Conservation (phyloP, 306 rosid genomes). For the Vachellia pachyceras region DNA sequence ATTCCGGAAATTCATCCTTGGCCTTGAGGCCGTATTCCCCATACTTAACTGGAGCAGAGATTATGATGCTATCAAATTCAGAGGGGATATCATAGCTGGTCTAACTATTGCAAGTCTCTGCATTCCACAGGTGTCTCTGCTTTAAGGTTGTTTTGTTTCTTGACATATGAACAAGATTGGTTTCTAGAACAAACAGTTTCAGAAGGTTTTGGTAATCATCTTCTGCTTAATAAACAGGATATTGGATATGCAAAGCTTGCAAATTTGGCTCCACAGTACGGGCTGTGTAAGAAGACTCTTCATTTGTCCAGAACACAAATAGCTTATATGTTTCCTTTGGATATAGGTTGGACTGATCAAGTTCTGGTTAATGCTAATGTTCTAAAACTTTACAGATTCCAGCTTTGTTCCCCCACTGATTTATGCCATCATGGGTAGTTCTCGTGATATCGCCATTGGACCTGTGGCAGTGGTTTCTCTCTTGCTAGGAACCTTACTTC, state of each 20-base stretch:
- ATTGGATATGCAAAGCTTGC: slow-evolving; percentile 96
- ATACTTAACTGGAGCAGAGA: slow-evolving; percentile 80
- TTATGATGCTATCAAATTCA: slow-evolving; percentile 64
- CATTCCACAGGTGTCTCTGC: slow-evolving; percentile 88
- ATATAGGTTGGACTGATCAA: slow-evolving; percentile 35
- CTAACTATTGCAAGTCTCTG: slow-evolving; percentile 97
- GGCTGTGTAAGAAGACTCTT: slow-evolving; percentile 75
- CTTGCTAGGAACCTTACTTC: slow-evolving; percentile 86
- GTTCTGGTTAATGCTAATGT: slow-evolving; percentile 25
- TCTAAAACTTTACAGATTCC: slow-evolving; percentile 62
- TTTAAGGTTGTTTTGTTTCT: slow-evolving; percentile 15
- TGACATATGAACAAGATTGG: not conserved
- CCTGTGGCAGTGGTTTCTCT: slow-evolving; percentile 98
- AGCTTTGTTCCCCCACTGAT: slow-evolving; percentile 94
- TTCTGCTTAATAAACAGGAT: slow-evolving; percentile 61
- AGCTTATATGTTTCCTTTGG: slow-evolving; percentile 12
- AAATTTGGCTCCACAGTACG: slow-evolving; percentile 85
- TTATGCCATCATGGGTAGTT: slow-evolving; percentile 95
- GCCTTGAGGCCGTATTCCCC: slow-evolving; percentile 83
- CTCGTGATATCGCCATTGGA: slow-evolving; percentile 96
- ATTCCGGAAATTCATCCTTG: slow-evolving; percentile 76
- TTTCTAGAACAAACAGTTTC: not conserved
- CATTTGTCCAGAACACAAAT: slow-evolving; percentile 15
- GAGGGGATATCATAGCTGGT: slow-evolving; percentile 89
- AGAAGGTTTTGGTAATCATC: not conserved